Percentiles rank a stretch among this genome's conserved stretches.
These are phyloP conservation scores for Margaritispora aquatica DNA, from an alignment of 495 filamentous ascomycete genomes.

Conservation along the genomic window DNA sequence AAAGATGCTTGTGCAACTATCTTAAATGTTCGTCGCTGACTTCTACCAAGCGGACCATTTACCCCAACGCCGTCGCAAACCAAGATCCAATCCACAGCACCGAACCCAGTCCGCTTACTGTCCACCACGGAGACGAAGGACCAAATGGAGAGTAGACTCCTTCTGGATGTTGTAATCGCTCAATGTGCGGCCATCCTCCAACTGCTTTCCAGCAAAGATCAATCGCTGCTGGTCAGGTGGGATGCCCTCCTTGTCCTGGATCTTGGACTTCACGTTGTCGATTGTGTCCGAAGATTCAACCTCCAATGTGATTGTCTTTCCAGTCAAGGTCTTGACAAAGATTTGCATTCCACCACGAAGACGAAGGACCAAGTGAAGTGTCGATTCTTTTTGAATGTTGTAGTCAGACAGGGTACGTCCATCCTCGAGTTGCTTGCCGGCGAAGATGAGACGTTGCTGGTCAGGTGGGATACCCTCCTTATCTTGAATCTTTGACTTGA, in stretches of 20 bases:
- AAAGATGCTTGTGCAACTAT: conserved; percentile 7
- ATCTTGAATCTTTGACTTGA: conserved; percentile 93
- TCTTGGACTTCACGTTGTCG: conserved; percentile 90
- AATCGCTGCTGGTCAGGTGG: conserved; percentile 85
- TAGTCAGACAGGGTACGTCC: conserved; percentile 93
- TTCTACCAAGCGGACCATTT: not conserved
- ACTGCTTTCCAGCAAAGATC: conserved; percentile 87
- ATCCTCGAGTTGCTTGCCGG: conserved; percentile 75
- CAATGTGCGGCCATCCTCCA: conserved; percentile 78
- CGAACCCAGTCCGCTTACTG: conserved; percentile 41
- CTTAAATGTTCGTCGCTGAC: not conserved
- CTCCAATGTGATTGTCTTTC: conserved; percentile 89
- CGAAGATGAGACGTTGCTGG: conserved; percentile 98
- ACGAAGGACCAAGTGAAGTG: conserved; percentile 93
- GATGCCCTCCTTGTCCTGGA: conserved; percentile 90
- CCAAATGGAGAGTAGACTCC: conserved; percentile 82
- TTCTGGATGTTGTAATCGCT: conserved; percentile 95
- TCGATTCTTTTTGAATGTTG: conserved; percentile 99
- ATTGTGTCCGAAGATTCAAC: conserved; percentile 88
- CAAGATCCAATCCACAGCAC: conserved; percentile 25
- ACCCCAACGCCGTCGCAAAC: conserved; percentile 21
- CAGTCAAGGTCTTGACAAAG: conserved; percentile 89
- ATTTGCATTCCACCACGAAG: conserved; percentile 98
- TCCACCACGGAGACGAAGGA: conserved; percentile 81
- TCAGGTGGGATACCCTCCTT: conserved; percentile 99